These are phyloP conservation scores for Spinacia oleracea DNA, from an alignment of 179 eudicot genomes.

Conservation along the genomic window DNA sequence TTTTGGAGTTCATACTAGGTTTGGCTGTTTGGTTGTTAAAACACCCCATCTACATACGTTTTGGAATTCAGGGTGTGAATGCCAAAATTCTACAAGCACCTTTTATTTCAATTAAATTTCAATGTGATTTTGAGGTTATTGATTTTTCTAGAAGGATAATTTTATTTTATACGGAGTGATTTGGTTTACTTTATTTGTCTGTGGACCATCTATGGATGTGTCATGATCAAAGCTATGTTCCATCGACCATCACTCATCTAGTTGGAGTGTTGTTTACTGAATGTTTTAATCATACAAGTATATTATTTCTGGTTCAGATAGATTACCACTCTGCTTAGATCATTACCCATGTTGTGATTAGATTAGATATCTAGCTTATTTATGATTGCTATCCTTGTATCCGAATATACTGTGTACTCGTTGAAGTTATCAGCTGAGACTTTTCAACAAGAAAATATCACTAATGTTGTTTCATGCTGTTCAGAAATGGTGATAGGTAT, in stretches of 20 bases:
- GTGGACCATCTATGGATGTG: slow-evolving; percentile 32
- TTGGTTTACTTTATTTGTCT: slow-evolving; percentile 23
- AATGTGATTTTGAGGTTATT: slow-evolving; percentile 6
- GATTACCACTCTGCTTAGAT: neutral
- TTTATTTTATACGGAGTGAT: too few species aligned
- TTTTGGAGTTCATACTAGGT: too few species aligned
- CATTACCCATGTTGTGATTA: neutral
- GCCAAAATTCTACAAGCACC: neutral
- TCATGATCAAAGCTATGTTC: slow-evolving; percentile 21
- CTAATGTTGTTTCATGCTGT: too few species aligned
- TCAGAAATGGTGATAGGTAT: too few species aligned
- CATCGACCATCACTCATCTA: too few species aligned
- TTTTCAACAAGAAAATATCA: too few species aligned
- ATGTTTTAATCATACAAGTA: neutral
- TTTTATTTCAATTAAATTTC: neutral
- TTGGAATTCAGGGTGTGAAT: neutral
- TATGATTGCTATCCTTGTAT: too few species aligned
- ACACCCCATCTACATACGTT: too few species aligned
- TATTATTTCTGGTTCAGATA: slow-evolving; percentile 15
- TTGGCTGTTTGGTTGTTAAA: too few species aligned
- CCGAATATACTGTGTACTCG: too few species aligned
- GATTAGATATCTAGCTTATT: neutral
- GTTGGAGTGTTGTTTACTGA: slow-evolving; percentile 14
- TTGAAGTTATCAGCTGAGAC: too few species aligned
- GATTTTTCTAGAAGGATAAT: neutral